These are phyloP conservation scores for Triticum monococcum DNA, from an alignment of 176 grass and related monocot species.

Conservation along the genomic window DNA sequence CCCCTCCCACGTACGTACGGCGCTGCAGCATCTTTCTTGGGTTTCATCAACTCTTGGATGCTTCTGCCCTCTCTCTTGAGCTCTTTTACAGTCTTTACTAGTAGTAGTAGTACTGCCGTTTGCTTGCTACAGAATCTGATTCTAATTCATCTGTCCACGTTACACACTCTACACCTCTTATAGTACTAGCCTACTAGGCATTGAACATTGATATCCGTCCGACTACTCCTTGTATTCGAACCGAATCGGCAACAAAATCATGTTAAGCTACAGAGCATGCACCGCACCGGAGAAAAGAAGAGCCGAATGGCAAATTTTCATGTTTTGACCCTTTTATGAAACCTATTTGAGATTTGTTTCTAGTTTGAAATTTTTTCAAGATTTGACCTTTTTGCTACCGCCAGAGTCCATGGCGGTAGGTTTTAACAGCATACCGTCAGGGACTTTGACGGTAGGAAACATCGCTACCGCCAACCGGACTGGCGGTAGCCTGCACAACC, in stretches of 20 bases:
- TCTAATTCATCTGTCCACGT: not conserved
- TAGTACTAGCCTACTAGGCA: not conserved
- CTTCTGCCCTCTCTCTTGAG: not conserved
- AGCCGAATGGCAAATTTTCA: too few species aligned
- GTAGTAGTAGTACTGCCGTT: not conserved
- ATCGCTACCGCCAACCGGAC: too few species aligned
- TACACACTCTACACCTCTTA: too few species aligned
- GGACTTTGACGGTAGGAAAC: too few species aligned
- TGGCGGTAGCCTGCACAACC: too few species aligned
- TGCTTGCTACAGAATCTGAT: not conserved
- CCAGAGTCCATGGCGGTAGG: too few species aligned
- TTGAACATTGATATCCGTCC: not conserved
- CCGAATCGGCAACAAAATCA: not conserved
- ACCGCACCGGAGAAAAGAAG: not conserved
- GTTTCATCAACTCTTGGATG: constrained; percentile 32
- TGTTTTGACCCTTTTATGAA: too few species aligned
- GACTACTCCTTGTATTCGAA: not conserved
- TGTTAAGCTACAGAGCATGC: not conserved
- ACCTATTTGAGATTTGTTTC: too few species aligned
- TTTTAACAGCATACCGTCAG: too few species aligned
- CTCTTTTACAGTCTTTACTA: not conserved
- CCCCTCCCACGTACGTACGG: constrained; percentile 6
- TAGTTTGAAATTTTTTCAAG: too few species aligned
- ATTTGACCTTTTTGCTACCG: too few species aligned
- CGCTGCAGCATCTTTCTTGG: constrained; percentile 51